phyloP scores from a whole-genome alignment of 2,329 filamentous ascomycete species.

The Colletotrichum shisoi region DNA sequence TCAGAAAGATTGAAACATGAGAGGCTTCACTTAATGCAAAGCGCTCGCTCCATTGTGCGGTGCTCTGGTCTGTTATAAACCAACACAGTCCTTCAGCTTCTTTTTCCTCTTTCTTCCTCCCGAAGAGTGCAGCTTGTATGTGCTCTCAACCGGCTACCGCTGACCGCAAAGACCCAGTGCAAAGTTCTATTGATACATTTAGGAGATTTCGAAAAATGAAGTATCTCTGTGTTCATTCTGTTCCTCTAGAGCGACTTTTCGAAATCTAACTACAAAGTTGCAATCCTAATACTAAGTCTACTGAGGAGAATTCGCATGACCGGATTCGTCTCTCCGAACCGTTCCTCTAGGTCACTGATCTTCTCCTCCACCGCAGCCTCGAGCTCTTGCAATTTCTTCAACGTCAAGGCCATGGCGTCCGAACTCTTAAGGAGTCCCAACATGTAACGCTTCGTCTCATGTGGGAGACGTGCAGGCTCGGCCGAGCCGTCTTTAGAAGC shows the following conservation, averaged over 20 bases:
- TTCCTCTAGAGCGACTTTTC: not conserved
- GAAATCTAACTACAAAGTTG: not conserved
- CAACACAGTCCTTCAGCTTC: no score
- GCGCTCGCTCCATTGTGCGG: no score
- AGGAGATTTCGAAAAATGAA: no score
- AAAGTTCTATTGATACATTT: no score
- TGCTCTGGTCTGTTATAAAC: no score
- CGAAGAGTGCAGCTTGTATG: no score
- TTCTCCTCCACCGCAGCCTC: constrained; percentile 7
- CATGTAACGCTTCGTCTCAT: constrained; percentile 14
- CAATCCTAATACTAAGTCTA: constrained; percentile 20
- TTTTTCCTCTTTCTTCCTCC: no score
- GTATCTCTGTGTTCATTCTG: no score
- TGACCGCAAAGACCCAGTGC: no score
- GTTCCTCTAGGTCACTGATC: constrained; percentile 2
- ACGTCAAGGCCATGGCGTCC: not conserved
- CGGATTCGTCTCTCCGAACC: constrained; percentile 8
- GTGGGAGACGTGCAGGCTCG: not conserved
- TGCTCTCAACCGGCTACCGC: no score
- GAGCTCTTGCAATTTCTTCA: constrained; percentile 11
- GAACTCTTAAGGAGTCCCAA: constrained; percentile 11
- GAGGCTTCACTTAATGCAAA: no score
- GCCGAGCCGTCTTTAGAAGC: not conserved
- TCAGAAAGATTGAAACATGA: no score
- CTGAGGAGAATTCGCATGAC: constrained; percentile 24